Base-by-base conservation (phyloP, 2,329 filamentous ascomycete species). In the Tolypocladium endophyticum region DNA sequence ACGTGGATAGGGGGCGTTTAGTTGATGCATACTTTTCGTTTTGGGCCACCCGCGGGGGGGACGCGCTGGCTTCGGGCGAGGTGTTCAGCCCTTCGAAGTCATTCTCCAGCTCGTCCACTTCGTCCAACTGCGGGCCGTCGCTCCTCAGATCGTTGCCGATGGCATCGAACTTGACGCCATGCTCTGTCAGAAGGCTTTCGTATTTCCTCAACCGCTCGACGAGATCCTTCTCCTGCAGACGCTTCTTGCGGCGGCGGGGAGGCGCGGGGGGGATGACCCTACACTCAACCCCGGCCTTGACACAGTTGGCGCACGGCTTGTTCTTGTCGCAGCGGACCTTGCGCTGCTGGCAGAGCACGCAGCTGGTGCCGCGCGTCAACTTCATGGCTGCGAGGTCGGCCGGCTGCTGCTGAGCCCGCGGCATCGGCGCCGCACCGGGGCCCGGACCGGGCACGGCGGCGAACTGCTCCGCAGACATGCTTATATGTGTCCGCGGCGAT, bases 241-340 rank as follows among this genome's bases (percentile, higher is more conserved):
- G 80, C 73, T 83, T 84, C 74, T 84, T 84, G 60, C 82, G 75
- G 14, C 83, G 71, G 68, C 85, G 73, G 67, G 84, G 77, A 69
- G 85, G 76, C 68, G 84, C 72, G 65, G 84, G 75, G 67, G 83
- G 75, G 63, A 82, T 73, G 9, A 86, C 81, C 43, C 79, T 78
- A 69, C 86, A 91, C 64, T 88, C 81, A 38, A 80, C 80, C 28
- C 78, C 74, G 58, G 82, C 80, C 71, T 82, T 87, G 69, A 84
- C 76, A 68, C 88, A 90, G 72, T 87, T 87, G 66, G 81, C 77
- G 68, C 88, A 91, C 20, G 88, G 88, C 71, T 86, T 86, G 65
- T 81, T 83, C 72, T 87, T 87, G 71, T 90, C 85, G 72, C 88
- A 91, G 61, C 86, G 86, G 50, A 91, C 81, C 71, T 91, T 91